phyloP scores from a whole-genome alignment of 2,329 filamentous ascomycete species.

The Nemania sp. region DNA sequence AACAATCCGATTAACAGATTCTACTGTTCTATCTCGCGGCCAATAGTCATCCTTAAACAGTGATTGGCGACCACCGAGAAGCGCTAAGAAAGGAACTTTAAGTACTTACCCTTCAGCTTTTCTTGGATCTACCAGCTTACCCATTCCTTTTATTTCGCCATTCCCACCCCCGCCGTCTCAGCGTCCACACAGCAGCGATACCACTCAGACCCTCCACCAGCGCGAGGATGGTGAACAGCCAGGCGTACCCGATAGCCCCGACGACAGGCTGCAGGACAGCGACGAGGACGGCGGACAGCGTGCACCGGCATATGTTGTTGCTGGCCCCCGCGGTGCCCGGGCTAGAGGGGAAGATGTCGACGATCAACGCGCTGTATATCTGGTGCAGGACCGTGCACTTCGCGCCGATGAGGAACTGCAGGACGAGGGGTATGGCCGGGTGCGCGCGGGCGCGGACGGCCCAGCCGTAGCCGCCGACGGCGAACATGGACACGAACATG shows the following conservation, averaged over 20 bases:
- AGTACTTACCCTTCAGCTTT: not conserved
- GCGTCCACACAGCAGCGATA: conserved; percentile 10
- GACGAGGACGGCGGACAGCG: conserved; percentile 24
- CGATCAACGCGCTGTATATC: conserved; percentile 29
- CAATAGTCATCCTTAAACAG: too few relatives aligned
- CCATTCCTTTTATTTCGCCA: conserved; percentile 10
- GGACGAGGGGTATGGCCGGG: conserved; percentile 25
- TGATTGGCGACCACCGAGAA: too few relatives aligned
- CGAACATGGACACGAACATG: conserved; percentile 18
- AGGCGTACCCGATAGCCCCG: conserved; percentile 45
- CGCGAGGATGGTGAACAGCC: conserved; percentile 46
- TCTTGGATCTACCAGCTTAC: not conserved
- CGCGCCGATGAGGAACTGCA: conserved; percentile 27
- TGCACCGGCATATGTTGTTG: conserved; percentile 28
- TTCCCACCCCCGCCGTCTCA: conserved; percentile 4
- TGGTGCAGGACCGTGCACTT: conserved; percentile 25
- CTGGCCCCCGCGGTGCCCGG: conserved; percentile 28
- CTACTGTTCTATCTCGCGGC: too few relatives aligned
- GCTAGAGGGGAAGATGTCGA: conserved; percentile 30
- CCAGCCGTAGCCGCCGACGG: conserved; percentile 38
- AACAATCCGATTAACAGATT: too few relatives aligned
- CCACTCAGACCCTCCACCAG: conserved; percentile 12
- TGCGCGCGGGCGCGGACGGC: conserved; percentile 24
- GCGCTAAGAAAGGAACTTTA: not conserved
- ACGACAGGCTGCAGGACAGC: conserved; percentile 32